phyloP scores from a whole-genome alignment of 495 filamentous ascomycete species.

The Pseudoneurospora amorphoporcata region DNA sequence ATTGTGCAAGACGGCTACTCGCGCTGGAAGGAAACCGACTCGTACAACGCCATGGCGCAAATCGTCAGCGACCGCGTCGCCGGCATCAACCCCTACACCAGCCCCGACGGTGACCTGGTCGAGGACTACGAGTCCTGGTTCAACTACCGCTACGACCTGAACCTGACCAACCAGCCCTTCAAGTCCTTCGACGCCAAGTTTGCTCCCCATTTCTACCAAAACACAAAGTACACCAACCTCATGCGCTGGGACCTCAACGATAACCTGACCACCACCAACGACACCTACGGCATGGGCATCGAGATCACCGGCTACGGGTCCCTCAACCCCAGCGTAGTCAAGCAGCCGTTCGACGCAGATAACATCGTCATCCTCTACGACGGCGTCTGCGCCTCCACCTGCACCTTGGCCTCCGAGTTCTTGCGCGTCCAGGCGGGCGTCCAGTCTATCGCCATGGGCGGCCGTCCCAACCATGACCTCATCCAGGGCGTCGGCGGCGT shows the following conservation, averaged over 20 bases:
- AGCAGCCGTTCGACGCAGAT: conserved; percentile 27
- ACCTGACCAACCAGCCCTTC: conserved; percentile 23
- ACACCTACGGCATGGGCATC: conserved; percentile 25
- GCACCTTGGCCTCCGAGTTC: conserved; percentile 46
- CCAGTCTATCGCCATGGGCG: conserved; percentile 46
- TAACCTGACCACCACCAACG: conserved; percentile 28
- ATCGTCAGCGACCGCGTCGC: conserved; percentile 22
- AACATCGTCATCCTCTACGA: conserved; percentile 28
- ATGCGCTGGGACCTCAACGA: conserved; percentile 33
- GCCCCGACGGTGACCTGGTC: conserved; percentile 12
- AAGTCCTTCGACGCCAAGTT: conserved; percentile 30
- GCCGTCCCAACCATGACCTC: conserved; percentile 34
- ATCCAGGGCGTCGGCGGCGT: conserved; percentile 54
- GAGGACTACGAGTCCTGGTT: conserved; percentile 19
- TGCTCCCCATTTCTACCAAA: conserved; percentile 16
- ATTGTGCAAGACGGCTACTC: conserved; percentile 12
- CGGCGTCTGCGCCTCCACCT: conserved; percentile 52
- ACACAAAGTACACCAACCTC: conserved; percentile 25
- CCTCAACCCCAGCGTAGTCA: conserved; percentile 21
- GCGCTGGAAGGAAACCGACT: conserved; percentile 17
- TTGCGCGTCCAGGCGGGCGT: conserved; percentile 44
- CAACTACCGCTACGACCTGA: conserved; percentile 32
- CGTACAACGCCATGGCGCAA: conserved; percentile 22
- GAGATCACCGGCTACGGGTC: conserved; percentile 35
- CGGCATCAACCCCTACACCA: conserved; percentile 21